Evolutionary conservation across 352 stramenopile species (phyloP).

Genomic region (Globisporangium irregulare): DNA sequence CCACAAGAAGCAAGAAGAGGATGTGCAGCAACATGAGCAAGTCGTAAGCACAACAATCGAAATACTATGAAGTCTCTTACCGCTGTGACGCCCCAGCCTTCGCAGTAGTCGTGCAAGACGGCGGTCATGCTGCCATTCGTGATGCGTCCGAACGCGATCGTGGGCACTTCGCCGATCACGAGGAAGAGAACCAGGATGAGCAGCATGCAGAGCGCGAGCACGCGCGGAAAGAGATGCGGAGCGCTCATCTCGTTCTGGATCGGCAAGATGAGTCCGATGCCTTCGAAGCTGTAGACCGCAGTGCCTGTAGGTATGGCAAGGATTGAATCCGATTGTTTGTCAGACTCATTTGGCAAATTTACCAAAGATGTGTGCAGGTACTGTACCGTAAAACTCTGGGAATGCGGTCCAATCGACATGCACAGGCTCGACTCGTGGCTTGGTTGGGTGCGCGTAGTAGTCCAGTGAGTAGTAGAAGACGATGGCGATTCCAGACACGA

Average conservation of each 20-base stretch:
- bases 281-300: constrained; percentile 80
- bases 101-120: constrained; percentile 66
- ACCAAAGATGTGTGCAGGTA: neutral
- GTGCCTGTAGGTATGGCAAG: constrained; percentile 32
- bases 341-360: neutral
- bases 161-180: constrained; percentile 66
- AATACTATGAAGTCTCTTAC: constrained; percentile 19
- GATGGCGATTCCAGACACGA: constrained; percentile 66
- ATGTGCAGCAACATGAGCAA: neutral
- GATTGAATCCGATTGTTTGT: neutral
- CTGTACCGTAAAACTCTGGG: constrained; percentile 60
- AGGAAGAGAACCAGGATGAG: constrained; percentile 74
- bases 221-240: constrained; percentile 47
- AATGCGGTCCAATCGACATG: constrained; percentile 39
- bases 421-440: constrained; percentile 20
- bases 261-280: constrained; percentile 70
- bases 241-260: constrained; percentile 79
- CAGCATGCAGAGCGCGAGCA: constrained; percentile 60
- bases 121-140: constrained; percentile 79
- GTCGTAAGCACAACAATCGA: neutral
- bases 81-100: constrained; percentile 63
- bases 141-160: constrained; percentile 66
- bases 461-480: constrained; percentile 81
- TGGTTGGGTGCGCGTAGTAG: constrained; percentile 43
- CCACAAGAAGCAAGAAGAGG: neutral